A percentile compares a stretch with the other conserved stretches of the same genome.
Conservation (phyloP, 2,329 filamentous ascomycete genomes). For the Fulvia fulva region DNA sequence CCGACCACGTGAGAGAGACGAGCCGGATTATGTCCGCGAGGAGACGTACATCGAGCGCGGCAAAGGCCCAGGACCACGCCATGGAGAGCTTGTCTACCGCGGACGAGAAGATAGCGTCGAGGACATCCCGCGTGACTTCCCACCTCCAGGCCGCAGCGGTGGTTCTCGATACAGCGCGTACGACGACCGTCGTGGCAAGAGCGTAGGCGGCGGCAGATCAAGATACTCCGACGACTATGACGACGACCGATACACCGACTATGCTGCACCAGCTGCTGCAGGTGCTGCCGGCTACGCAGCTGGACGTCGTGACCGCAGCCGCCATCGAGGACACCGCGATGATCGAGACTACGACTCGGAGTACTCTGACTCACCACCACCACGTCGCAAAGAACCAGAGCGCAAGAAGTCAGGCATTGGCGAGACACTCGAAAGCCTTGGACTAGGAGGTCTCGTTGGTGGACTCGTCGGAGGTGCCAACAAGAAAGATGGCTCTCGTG, state of each 20-base stretch:
- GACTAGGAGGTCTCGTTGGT: conserved; percentile 52
- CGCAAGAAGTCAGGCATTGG: conserved; percentile 58
- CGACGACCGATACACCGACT: conserved; percentile 55
- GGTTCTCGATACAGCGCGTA: conserved; percentile 34
- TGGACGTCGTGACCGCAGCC: conserved; percentile 29
- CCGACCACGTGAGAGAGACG: conserved; percentile 45
- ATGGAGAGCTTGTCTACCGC: conserved; percentile 47
- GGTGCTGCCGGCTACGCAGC: conserved; percentile 39
- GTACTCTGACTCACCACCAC: conserved; percentile 39
- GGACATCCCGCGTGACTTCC: conserved; percentile 80
- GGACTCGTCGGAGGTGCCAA: conserved; percentile 53
- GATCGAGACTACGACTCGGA: conserved; percentile 46
- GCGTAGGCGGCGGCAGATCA: conserved; percentile 48
- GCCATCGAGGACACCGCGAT: conserved; percentile 40
- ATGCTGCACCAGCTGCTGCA: conserved; percentile 41
- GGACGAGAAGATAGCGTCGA: conserved; percentile 76
- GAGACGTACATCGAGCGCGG: conserved; percentile 48
- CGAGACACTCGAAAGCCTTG: conserved; percentile 57
- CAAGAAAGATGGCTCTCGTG: conserved; percentile 61
- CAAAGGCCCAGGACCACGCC: conserved; percentile 39
- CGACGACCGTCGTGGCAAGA: conserved; percentile 58
- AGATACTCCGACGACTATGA: conserved; percentile 49
- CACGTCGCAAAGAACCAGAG: conserved; percentile 36
- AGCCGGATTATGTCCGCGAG: conserved; percentile 50
- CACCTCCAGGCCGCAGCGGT: conserved; percentile 52